Evolutionary conservation across 192 early-diverging fungal species (phyloP).

Genomic region (Coemansia nantahalensis): DNA sequence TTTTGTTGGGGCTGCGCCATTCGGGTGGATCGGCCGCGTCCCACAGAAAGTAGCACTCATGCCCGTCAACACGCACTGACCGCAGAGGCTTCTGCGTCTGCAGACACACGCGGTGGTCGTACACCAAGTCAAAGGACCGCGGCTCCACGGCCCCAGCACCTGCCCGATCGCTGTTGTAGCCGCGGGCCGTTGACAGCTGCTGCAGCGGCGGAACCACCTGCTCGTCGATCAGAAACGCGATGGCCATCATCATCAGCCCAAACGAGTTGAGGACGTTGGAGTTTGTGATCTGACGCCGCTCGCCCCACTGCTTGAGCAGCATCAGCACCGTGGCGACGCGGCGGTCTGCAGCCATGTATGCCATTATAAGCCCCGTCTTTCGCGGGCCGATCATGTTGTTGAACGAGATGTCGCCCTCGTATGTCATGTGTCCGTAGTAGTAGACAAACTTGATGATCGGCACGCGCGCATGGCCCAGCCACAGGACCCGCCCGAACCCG

Average conservation of each 20-base stretch:
- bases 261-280: conserved; percentile 37
- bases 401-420: conserved; percentile 37
- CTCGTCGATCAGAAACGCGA: conserved; percentile 32
- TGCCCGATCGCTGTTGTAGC: conserved; percentile 3
- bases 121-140: conserved; percentile 5
- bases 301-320: conserved; percentile 34
- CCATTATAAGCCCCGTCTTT: conserved; percentile 16
- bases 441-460: conserved; percentile 44
- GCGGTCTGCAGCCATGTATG: conserved; percentile 20
- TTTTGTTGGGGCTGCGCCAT: conserved; percentile 33
- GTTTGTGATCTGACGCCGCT: conserved; percentile 7
- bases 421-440: background rate
- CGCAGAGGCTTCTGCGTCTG: conserved; percentile 4
- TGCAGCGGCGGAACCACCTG: conserved; percentile 44
- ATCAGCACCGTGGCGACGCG: conserved; percentile 23
- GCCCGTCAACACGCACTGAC: conserved; percentile 8
- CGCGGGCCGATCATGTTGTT: conserved; percentile 12
- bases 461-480: conserved; percentile 20
- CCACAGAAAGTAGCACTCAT: conserved; percentile 9
- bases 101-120: conserved; percentile 3
- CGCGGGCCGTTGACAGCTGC: conserved; percentile 10
- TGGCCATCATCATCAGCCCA: conserved; percentile 36
- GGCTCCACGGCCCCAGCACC: conserved; percentile 1
- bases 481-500: conserved; percentile 9
- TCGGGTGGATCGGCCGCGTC: background rate